phyloP scores from a whole-genome alignment of 208 protist genomes.

The Leishmania gerbilli region DNA sequence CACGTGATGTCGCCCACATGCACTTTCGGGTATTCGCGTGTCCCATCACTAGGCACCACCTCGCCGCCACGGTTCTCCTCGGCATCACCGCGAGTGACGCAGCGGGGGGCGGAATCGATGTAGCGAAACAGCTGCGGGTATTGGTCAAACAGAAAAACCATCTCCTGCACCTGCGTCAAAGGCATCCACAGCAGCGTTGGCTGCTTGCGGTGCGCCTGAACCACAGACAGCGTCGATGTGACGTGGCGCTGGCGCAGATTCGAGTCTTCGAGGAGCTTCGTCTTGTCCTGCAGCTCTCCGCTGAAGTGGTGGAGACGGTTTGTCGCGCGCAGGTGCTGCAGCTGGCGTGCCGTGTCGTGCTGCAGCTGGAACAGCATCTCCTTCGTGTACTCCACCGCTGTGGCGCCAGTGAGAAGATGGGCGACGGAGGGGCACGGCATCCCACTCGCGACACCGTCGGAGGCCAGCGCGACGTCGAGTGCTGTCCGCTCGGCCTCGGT shows the following conservation, averaged over 20 bases:
- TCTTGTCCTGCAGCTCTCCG: slow-evolving; percentile 30
- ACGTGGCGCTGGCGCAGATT: slow-evolving; percentile 47
- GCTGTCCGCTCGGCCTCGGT: neutral
- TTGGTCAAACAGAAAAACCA: slow-evolving; percentile 51
- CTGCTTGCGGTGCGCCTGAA: slow-evolving; percentile 60
- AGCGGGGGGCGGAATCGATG: neutral
- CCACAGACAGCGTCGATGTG: slow-evolving; percentile 59
- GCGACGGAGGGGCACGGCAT: neutral
- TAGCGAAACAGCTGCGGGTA: slow-evolving; percentile 39
- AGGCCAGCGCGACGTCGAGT: neutral
- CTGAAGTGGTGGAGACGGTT: slow-evolving; percentile 55
- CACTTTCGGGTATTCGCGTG: slow-evolving; percentile 11
- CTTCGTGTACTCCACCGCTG: slow-evolving; percentile 47
- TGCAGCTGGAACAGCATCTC: slow-evolving; percentile 65
- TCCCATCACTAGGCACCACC: slow-evolving; percentile 51
- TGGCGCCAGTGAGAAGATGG: slow-evolving; percentile 5
- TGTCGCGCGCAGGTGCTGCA: slow-evolving; percentile 51
- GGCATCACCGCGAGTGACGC: neutral
- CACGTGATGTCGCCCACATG: slow-evolving; percentile 14
- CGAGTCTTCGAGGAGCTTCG: slow-evolving; percentile 26
- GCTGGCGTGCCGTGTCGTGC: slow-evolving; percentile 73
- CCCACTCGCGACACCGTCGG: neutral
- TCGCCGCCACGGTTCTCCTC: slow-evolving; percentile 36
- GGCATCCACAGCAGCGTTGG: slow-evolving; percentile 86
- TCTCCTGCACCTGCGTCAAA: slow-evolving; percentile 70